Evolutionary conservation across 2,329 filamentous ascomycete species (phyloP).

Genomic region (Calonectria pseudoturangicola): DNA sequence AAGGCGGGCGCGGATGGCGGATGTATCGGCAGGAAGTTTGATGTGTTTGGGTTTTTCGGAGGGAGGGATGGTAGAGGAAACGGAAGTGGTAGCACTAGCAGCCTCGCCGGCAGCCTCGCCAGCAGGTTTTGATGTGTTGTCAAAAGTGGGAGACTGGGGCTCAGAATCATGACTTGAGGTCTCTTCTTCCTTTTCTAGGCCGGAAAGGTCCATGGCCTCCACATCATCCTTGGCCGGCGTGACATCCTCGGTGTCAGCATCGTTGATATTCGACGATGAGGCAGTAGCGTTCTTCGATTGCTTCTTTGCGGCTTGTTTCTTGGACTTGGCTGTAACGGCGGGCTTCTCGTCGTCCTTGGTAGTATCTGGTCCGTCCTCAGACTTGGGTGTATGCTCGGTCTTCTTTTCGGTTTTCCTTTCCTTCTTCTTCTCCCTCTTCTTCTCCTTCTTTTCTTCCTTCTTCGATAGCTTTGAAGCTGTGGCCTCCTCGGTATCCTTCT

Average conservation of each 20-base stretch:
- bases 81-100: slow-evolving; percentile 79
- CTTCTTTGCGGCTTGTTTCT: slow-evolving; percentile 55
- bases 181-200: slow-evolving; percentile 64
- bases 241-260: slow-evolving; percentile 42
- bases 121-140: slow-evolving; percentile 67
- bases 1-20: slow-evolving; percentile 85
- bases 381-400: slow-evolving; percentile 60
- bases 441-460: slow-evolving; percentile 72
- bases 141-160: slow-evolving; percentile 72
- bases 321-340: slow-evolving; percentile 49
- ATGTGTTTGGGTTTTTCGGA: slow-evolving; percentile 79
- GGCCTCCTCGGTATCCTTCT: slow-evolving; percentile 66
- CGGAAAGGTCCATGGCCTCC: slow-evolving; percentile 54
- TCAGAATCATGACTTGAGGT: slow-evolving; percentile 72
- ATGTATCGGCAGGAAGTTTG: slow-evolving; percentile 81
- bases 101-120: slow-evolving; percentile 65
- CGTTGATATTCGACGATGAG: slow-evolving; percentile 44
- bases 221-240: slow-evolving; percentile 43
- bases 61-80: slow-evolving; percentile 78
- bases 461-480: slow-evolving; percentile 68
- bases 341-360: slow-evolving; percentile 42
- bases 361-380: slow-evolving; percentile 54
- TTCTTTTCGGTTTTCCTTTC: slow-evolving; percentile 63
- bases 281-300: slow-evolving; percentile 48
- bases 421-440: slow-evolving; percentile 68